Conservation (phyloP, 2,329 filamentous ascomycete genomes). For the Cercospora sp. region DNA sequence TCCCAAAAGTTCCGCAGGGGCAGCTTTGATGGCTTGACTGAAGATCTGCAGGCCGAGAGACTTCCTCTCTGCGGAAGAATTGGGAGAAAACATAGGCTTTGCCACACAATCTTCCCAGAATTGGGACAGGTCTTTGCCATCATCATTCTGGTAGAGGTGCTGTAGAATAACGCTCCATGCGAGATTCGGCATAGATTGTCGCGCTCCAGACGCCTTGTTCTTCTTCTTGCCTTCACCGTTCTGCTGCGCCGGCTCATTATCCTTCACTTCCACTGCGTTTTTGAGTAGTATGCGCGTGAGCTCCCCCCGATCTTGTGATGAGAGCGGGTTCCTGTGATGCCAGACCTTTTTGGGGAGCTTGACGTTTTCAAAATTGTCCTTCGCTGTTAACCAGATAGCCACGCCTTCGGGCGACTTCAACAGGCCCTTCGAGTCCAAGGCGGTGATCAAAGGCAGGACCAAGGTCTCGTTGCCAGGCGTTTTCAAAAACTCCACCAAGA, state of each 20-base stretch:
- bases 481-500: constrained; percentile 69
- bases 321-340: constrained; percentile 71
- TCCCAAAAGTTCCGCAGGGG: constrained; percentile 53
- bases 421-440: constrained; percentile 54
- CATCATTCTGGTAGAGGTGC: constrained; percentile 42
- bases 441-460: constrained; percentile 31
- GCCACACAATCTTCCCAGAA: constrained; percentile 90
- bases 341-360: constrained; percentile 70
- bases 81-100: constrained; percentile 79
- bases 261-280: constrained; percentile 57
- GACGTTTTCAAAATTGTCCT: constrained; percentile 63
- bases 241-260: constrained; percentile 35
- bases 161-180: constrained; percentile 80
- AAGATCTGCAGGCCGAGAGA: constrained; percentile 90
- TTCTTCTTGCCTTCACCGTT: constrained; percentile 40
- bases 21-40: constrained; percentile 66
- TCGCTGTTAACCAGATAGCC: constrained; percentile 78
- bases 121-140: constrained; percentile 59
- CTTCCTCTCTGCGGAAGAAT: constrained; percentile 83
- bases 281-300: constrained; percentile 81
- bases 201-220: constrained; percentile 61
- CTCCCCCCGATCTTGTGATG: constrained; percentile 64
- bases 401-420: constrained; percentile 84
- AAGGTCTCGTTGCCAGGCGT: constrained; percentile 24
- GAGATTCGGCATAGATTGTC: constrained; percentile 76